A percentile compares a stretch with the other conserved stretches of the same genome.
Conservation (phyloP, 805 yeast species). For the Ogataea minuta region DNA sequence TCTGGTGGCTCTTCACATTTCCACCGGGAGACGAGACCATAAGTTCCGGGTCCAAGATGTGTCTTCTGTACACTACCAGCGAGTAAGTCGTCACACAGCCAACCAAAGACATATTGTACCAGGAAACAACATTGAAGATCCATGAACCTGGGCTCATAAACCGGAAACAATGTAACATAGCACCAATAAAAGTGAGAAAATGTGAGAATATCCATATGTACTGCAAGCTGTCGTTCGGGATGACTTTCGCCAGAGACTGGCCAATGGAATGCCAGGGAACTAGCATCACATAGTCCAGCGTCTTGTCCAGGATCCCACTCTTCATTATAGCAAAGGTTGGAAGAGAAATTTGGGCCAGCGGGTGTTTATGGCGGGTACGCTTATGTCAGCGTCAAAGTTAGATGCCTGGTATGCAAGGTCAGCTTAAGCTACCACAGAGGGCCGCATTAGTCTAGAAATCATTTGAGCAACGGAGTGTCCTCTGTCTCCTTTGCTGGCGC, state of each 20-base stretch:
- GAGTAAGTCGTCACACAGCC: constrained; percentile 31
- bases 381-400: constrained; percentile 1
- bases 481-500: constrained; percentile 46
- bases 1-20: constrained; percentile 5
- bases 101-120: constrained; percentile 23
- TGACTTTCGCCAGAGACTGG: neutral
- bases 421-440: neutral
- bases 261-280: constrained; percentile 17
- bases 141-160: constrained; percentile 10
- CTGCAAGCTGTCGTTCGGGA: constrained; percentile 21
- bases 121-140: constrained; percentile 10
- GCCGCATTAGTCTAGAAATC: neutral
- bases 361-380: constrained; percentile 6
- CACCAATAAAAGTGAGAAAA: constrained; percentile 21
- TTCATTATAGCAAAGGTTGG: constrained; percentile 17
- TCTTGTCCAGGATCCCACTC: constrained; percentile 15
- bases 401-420: neutral
- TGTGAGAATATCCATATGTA: constrained; percentile 26
- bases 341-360: constrained; percentile 6
- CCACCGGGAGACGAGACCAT: constrained; percentile 9
- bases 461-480: constrained; percentile 6
- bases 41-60: constrained; percentile 20
- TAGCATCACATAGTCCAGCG: constrained; percentile 3
- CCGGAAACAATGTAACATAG: constrained; percentile 14
- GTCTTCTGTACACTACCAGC: constrained; percentile 30